These are phyloP conservation scores for Leccinum incarnatum DNA, from an alignment of 768 basidiomycete species.

Conservation along the genomic window DNA sequence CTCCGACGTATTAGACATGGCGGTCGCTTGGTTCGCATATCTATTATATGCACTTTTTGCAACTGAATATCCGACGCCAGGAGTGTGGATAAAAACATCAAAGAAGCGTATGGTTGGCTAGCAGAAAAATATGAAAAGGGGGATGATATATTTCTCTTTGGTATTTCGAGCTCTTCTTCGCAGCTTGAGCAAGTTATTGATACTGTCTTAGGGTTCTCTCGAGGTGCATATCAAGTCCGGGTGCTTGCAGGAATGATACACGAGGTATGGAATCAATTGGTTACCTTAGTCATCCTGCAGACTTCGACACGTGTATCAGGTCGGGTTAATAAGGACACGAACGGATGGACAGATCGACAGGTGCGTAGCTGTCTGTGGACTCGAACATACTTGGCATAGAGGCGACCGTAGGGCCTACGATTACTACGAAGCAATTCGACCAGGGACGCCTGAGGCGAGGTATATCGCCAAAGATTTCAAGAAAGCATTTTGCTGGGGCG, in stretches of 20 bases:
- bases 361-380: not conserved
- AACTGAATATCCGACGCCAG: not conserved
- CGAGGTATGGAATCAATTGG: not conserved
- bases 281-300: not conserved
- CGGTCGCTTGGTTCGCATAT: not conserved
- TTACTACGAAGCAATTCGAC: not conserved
- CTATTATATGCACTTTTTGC: not conserved
- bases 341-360: not conserved
- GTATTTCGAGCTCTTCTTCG: not conserved
- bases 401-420: not conserved
- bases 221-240: not conserved
- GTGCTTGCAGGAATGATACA: not conserved
- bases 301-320: not conserved
- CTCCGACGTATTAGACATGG: slow-evolving; percentile 13
- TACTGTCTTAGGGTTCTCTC: not conserved
- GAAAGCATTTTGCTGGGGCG: not conserved
- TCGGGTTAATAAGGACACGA: not conserved
- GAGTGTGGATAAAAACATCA: not conserved
- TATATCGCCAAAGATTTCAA: not conserved
- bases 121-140: not conserved
- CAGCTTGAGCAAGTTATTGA: not conserved
- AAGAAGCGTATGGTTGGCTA: not conserved
- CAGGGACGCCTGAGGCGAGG: not conserved
- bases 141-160: not conserved
- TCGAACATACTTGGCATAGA: not conserved